phyloP scores from a whole-genome alignment of 148 eudicot species.

The Gaultheria prostrata region DNA sequence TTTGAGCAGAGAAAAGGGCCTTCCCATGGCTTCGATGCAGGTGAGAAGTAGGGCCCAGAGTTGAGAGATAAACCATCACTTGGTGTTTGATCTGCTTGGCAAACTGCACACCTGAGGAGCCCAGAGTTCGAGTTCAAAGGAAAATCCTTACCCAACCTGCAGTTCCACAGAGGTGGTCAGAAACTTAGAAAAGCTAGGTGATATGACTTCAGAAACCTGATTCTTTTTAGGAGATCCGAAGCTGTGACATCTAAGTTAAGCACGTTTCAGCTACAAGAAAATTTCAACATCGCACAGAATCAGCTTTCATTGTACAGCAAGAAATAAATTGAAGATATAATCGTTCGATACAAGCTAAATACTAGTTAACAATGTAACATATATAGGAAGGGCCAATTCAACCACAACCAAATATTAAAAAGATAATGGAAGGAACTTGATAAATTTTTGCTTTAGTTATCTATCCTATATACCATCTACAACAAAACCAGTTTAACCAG shows the following conservation, averaged over 20 bases:
- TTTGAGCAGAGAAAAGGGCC: constrained; percentile 85
- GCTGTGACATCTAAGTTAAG: constrained; percentile 4
- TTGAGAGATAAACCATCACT: constrained; percentile 67
- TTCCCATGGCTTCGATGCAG: constrained; percentile 83
- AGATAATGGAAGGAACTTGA: too few species aligned
- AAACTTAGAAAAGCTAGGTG: background rate
- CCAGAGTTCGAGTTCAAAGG: constrained; percentile 69
- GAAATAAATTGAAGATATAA: background rate
- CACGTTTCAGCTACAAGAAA: background rate
- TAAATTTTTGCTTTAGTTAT: too few species aligned
- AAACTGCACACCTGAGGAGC: constrained; percentile 78
- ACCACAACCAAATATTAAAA: background rate
- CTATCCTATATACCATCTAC: background rate
- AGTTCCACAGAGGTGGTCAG: background rate
- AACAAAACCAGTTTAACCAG: background rate
- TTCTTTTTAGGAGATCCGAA: background rate
- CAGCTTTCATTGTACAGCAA: background rate
- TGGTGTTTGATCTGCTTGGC: constrained; percentile 79
- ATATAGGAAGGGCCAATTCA: constrained; percentile 1
- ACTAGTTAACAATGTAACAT: background rate
- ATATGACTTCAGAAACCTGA: background rate
- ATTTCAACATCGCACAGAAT: background rate
- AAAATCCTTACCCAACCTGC: constrained; percentile 89
- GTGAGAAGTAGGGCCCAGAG: constrained; percentile 78
- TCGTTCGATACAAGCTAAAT: background rate